These are phyloP conservation scores for Arabis hirsuta DNA, from an alignment of 345 rosid genomes.

Conservation along the genomic window DNA sequence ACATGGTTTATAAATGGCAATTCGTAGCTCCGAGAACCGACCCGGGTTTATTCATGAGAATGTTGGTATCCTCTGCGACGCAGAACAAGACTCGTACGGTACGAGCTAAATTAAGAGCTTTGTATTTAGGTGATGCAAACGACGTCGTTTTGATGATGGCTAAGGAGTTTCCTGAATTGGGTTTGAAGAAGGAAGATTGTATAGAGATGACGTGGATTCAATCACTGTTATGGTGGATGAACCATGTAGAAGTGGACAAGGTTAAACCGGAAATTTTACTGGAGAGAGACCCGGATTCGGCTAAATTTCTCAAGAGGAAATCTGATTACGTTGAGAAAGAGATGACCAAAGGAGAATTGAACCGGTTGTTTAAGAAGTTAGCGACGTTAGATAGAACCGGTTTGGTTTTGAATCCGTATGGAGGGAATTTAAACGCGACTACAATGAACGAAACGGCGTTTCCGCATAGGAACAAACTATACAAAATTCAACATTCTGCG, in stretches of 20 bases:
- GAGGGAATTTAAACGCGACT: slow-evolving; percentile 59
- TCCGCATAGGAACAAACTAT: slow-evolving; percentile 62
- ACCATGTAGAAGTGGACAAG: slow-evolving; percentile 27
- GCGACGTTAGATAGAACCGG: slow-evolving; percentile 26
- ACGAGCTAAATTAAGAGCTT: slow-evolving; percentile 32
- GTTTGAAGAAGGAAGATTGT: slow-evolving; percentile 49
- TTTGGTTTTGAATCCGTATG: slow-evolving; percentile 60
- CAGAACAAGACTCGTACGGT: slow-evolving; percentile 41
- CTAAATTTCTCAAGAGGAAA: slow-evolving; percentile 49
- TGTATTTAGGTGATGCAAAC: slow-evolving; percentile 47
- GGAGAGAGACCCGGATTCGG: slow-evolving; percentile 36
- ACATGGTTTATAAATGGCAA: slow-evolving; percentile 47
- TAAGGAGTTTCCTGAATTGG: slow-evolving; percentile 52
- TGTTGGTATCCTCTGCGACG: slow-evolving; percentile 17
- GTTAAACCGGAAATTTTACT: slow-evolving; percentile 44
- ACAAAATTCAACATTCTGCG: slow-evolving; percentile 47
- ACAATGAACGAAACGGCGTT: slow-evolving; percentile 48
- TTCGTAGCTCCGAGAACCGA: slow-evolving; percentile 44
- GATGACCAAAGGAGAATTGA: slow-evolving; percentile 47
- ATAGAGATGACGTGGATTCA: slow-evolving; percentile 57
- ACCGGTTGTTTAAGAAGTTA: slow-evolving; percentile 40
- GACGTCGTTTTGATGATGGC: slow-evolving; percentile 44
- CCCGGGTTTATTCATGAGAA: slow-evolving; percentile 42
- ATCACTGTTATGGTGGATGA: slow-evolving; percentile 47
- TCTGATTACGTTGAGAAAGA: slow-evolving; percentile 58